These are phyloP conservation scores for Lanmaoa rubissima DNA, from an alignment of 768 basidiomycete genomes.

Conservation along the genomic window DNA sequence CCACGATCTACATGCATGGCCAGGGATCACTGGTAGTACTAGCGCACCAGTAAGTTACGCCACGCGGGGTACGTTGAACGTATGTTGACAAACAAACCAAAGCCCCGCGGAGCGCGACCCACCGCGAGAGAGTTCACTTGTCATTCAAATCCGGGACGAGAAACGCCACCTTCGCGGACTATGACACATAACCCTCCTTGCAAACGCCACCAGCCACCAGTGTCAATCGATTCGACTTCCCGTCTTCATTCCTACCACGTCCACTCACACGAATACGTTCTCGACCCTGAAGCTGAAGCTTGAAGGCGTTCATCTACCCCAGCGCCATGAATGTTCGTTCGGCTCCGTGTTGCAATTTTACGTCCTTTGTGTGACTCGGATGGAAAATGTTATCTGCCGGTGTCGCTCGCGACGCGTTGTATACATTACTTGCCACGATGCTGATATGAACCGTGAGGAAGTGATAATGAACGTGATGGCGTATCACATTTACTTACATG, in stretches of 20 bases:
- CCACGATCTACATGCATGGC: too few species aligned
- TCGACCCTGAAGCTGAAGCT: background rate
- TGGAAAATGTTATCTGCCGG: background rate
- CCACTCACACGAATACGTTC: slow-evolving; percentile 14
- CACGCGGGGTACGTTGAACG: too few species aligned
- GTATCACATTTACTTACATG: slow-evolving; percentile 5
- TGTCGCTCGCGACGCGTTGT: too few species aligned
- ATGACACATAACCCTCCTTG: background rate
- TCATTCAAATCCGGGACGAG: background rate
- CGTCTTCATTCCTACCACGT: background rate
- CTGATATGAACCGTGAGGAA: background rate
- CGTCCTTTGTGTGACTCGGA: too few species aligned
- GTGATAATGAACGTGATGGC: background rate
- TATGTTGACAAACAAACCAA: too few species aligned
- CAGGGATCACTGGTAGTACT: background rate
- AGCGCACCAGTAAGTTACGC: too few species aligned
- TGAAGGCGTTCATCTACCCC: too few species aligned
- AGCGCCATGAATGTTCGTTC: too few species aligned
- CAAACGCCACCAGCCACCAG: slow-evolving; percentile 2
- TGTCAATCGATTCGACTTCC: background rate
- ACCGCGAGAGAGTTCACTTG: background rate
- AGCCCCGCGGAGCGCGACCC: too few species aligned
- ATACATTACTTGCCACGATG: background rate
- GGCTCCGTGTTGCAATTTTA: background rate
- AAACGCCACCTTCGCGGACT: slow-evolving; percentile 10